Conservation (phyloP, 2,329 filamentous ascomycete genomes). For the Coniochaeta sp. region DNA sequence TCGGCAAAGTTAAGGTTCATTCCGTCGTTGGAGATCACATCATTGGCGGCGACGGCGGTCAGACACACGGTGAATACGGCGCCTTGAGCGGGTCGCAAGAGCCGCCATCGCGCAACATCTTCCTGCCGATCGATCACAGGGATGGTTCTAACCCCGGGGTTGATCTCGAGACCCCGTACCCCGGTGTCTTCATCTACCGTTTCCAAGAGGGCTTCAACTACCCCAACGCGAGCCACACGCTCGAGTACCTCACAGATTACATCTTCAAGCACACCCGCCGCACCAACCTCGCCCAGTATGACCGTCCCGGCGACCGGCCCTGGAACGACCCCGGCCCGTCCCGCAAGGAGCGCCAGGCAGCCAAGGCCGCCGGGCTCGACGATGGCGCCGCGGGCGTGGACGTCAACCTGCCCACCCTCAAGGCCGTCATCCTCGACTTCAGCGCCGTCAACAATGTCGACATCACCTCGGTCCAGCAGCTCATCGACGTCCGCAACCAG, state of each 20-base stretch:
- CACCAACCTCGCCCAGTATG: conserved; percentile 63
- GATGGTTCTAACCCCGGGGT: conserved; percentile 88
- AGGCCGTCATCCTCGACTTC: conserved; percentile 87
- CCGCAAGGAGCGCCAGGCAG: conserved; percentile 27
- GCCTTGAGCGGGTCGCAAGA: conserved; percentile 42
- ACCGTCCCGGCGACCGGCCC: conserved; percentile 67
- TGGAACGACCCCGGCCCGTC: conserved; percentile 90
- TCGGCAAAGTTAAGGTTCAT: conserved; percentile 77
- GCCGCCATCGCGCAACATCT: conserved; percentile 64
- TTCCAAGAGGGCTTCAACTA: conserved; percentile 96
- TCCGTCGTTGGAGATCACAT: conserved; percentile 74
- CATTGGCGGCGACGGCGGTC: conserved; percentile 51
- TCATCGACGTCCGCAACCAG: conserved; percentile 93
- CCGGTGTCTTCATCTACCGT: conserved; percentile 91
- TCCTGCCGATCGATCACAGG: conserved; percentile 77
- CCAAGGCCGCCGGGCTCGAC: conserved; percentile 11
- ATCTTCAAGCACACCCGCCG: conserved; percentile 68
- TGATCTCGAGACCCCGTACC: conserved; percentile 72
- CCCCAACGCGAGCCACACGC: conserved; percentile 82
- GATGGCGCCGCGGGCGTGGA: conserved; percentile 12
- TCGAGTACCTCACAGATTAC: conserved; percentile 67
- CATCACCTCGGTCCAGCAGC: conserved; percentile 81
- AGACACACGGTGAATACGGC: conserved; percentile 45
- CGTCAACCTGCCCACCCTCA: conserved; percentile 22
- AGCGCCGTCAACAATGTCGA: conserved; percentile 91